A percentile compares a stretch with the other conserved stretches of the same genome.
phyloP scores from a whole-genome alignment of 1,284 basidiomycete species.

The Marasmius sp. region DNA sequence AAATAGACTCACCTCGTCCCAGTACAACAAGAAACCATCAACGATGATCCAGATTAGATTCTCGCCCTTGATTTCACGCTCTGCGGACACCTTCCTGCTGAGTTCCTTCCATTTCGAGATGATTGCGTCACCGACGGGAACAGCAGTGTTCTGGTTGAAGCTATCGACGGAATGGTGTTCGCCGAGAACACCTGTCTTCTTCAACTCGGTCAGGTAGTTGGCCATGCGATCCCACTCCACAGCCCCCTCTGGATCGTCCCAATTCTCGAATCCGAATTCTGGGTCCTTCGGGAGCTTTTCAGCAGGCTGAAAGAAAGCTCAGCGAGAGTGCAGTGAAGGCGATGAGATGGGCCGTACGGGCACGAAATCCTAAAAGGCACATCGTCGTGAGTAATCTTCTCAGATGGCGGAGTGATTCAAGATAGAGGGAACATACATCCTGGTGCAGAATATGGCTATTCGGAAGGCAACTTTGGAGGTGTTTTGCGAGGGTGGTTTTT shows the following conservation, averaged over 20 bases:
- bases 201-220: slow-evolving; percentile 1
- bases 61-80: background rate
- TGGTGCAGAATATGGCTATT: slow-evolving; percentile 2
- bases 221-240: slow-evolving; percentile 6
- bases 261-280: background rate
- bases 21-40: slow-evolving; percentile 7
- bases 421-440: background rate
- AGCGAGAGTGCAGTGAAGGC: background rate
- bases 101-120: background rate
- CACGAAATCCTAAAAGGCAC: background rate
- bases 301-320: background rate
- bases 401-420: background rate
- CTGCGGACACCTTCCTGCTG: background rate
- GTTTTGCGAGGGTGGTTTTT: slow-evolving; percentile 4
- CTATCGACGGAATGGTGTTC: background rate
- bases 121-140: background rate
- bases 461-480: slow-evolving; percentile 1
- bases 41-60: slow-evolving; percentile 4
- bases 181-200: background rate
- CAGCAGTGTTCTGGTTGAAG: background rate
- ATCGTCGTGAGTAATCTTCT: background rate
- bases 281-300: background rate
- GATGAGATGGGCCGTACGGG: background rate
- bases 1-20: slow-evolving; percentile 1
- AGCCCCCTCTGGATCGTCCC: slow-evolving; percentile 2